Base-by-base conservation (phyloP, 441 rosid genomes). In the Raphanus hybrid region DNA sequence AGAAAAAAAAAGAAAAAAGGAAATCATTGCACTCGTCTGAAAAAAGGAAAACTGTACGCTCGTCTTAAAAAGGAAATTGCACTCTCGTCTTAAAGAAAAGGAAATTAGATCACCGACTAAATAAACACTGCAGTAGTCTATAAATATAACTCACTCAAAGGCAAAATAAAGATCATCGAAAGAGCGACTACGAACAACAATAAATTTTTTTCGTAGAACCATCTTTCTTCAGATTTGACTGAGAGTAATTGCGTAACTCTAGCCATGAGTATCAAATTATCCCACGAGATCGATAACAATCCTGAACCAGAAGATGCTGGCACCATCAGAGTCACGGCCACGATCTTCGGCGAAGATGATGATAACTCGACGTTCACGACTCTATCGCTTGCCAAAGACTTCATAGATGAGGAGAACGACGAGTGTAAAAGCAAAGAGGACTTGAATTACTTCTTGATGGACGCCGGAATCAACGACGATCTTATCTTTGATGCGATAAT, bases 361-460 rank as follows among this genome's bases (percentile, higher is more conserved):
- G 57, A 39, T 27, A 2, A 35, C 71, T 8, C 3, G 23, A n/a
- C 32, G 0, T 73, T 67, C 76, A 12, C 66, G 48, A 14, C 66
- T 26, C 3, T 6, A 2, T 23, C 76, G 10, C 8, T 26, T 12
- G 3, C 54, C 3, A 5, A 48, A 66, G 48, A 60, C 1, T 78
- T 67, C 64, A 1, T 48, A 0, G 64, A 60, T 1, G 64, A 14
- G 1, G 69, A n/a, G 5, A 4, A 23, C 41, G 79, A 71, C 6
- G 69, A 60, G 48, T 72, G 77, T 67, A 12, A 0, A n/a, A 48
- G 58, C 69, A 67, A 67, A 67, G 37, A 67, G 8, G 23, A 67
- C 3, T 16, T 78, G n/a, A 37, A 66, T 1, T 67, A 67, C n/a
- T 78, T 78, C 69, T 48, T 72, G 35, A 12, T 72, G 48, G 73